Evolutionary conservation across 331 rosid species (phyloP), one percentile per base, ranked within the genome.

Genomic region (Stylosanthes scabra): DNA sequence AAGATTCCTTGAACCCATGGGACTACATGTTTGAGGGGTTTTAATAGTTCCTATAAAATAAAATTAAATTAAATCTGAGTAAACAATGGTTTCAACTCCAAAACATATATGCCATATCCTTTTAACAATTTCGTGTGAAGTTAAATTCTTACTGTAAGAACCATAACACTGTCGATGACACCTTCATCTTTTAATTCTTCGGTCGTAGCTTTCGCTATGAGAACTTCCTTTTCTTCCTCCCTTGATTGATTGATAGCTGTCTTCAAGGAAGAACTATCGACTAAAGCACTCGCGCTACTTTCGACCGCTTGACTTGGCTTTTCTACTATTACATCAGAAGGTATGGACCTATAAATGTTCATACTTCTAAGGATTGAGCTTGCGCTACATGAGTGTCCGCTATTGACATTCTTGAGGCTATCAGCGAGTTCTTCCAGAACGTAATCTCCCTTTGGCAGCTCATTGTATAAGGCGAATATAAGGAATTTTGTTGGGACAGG

Each of bases 401-500:
- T 69, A 52, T 67, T 84, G 45, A 63, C 66, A 83, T 63, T 87
- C 80, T 80, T 86, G 25, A 90, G 88, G 84, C 82, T 86, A 77
- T 83, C 92, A 2, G 92, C 87, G n/a, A 95, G 89, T 88, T 90
- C 89, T 70, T 88, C 83, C 4, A 92, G 86, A 12, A 95, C 88
- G n/a, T 82, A 90, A 49, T 95, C 98, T 39, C 98, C 99, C 69
- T 95, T 95, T 0, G 98, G 96, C 66, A 95, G 70, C 80, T 90
- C 97, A 8, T 88, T 84, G 37, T 85, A 92, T 78, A 95, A 76
- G 16, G 97, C 80, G 66, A 95, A 95, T 61, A 92, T 95, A 47
- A 95, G 75, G 89, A 95, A 90, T 55, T 87, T 90, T 46, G 96
- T 90, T 15, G 99, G 98, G 49, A 80, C 69, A 16, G 97, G 99